Percentiles rank a stretch among this genome's conserved stretches.
Conservation (phyloP, 2,329 filamentous ascomycete species). For the Mycocentrospora acerina region DNA sequence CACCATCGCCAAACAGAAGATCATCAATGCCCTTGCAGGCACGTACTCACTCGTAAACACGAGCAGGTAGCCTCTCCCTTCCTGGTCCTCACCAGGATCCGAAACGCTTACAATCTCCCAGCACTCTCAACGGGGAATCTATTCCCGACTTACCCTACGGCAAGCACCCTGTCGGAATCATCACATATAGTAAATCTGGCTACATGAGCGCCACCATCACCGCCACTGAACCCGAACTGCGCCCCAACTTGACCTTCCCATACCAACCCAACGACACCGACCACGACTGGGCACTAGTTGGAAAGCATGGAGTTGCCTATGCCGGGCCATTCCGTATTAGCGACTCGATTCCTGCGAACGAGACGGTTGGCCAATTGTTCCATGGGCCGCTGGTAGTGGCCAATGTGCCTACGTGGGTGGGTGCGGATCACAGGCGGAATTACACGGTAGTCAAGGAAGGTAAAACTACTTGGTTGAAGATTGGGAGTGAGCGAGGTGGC, state of each 20-base stretch:
- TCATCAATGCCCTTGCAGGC: slow-evolving; percentile 22
- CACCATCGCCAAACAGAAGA: slow-evolving; percentile 1
- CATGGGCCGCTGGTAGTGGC: slow-evolving; percentile 29
- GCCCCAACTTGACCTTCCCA: slow-evolving; percentile 26
- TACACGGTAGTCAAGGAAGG: slow-evolving; percentile 24
- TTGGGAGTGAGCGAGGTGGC: slow-evolving; percentile 25
- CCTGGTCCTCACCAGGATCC: too few species aligned
- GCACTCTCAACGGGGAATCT: slow-evolving; percentile 17
- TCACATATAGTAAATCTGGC: slow-evolving; percentile 27
- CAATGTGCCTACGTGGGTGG: slow-evolving; percentile 29
- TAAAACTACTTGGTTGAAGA: slow-evolving; percentile 16
- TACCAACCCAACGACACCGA: slow-evolving; percentile 21
- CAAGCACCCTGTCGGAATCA: slow-evolving; percentile 22
- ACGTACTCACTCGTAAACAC: slow-evolving; percentile 30
- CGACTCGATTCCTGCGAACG: slow-evolving; percentile 13
- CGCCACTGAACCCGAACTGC: slow-evolving; percentile 22
- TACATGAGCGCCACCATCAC: slow-evolving; percentile 33
- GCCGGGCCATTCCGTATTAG: slow-evolving; percentile 25
- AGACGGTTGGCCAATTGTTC: slow-evolving; percentile 24
- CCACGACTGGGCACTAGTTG: slow-evolving; percentile 30
- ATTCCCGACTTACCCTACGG: slow-evolving; percentile 27
- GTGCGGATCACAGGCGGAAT: slow-evolving; percentile 21
- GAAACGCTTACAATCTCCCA: too few species aligned
- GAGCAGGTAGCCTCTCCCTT: slow-evolving; percentile 9
- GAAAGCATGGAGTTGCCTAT: slow-evolving; percentile 31